phyloP scores from a whole-genome alignment of 2,329 filamentous ascomycete species.

The Talaromyces sp. region DNA sequence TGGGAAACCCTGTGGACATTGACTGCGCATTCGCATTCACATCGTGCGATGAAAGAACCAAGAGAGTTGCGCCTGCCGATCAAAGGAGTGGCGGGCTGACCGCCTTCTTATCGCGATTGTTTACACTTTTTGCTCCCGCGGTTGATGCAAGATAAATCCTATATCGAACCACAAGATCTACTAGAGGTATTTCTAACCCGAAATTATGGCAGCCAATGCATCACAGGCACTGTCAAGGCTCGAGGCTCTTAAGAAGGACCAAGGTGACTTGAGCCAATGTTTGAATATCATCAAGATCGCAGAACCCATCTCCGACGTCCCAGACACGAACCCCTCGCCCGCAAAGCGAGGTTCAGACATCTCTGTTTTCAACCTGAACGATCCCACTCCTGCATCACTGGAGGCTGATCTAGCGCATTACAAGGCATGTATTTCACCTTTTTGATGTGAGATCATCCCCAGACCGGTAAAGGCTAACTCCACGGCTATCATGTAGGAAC shows the following conservation, averaged over 20 bases:
- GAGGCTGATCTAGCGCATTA: slow-evolving; percentile 87
- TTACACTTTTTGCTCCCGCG: background rate
- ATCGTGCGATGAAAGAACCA: background rate
- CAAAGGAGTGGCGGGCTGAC: background rate
- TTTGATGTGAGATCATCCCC: background rate
- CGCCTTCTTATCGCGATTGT: slow-evolving; percentile 10
- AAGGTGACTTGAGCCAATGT: slow-evolving; percentile 52
- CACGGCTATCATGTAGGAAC: slow-evolving; percentile 57
- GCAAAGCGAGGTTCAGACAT: slow-evolving; percentile 70
- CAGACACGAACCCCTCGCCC: slow-evolving; percentile 31
- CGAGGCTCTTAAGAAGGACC: slow-evolving; percentile 41
- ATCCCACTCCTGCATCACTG: slow-evolving; percentile 73
- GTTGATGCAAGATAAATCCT: background rate
- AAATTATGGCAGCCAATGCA: slow-evolving; percentile 23
- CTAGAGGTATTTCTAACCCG: background rate
- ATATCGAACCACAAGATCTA: background rate
- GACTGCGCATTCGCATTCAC: too few species aligned
- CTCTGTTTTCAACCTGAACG: slow-evolving; percentile 69
- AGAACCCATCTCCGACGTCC: slow-evolving; percentile 65
- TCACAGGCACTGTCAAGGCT: slow-evolving; percentile 46
- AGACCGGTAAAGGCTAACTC: slow-evolving; percentile 4
- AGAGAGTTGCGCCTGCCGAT: background rate
- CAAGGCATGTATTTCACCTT: slow-evolving; percentile 54
- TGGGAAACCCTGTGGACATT: too few species aligned
- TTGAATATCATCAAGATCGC: slow-evolving; percentile 77